A percentile compares a stretch with the other conserved stretches of the same genome.
phyloP scores from a whole-genome alignment of 2,329 filamentous ascomycete species.

The Magnaporthales sp. region DNA sequence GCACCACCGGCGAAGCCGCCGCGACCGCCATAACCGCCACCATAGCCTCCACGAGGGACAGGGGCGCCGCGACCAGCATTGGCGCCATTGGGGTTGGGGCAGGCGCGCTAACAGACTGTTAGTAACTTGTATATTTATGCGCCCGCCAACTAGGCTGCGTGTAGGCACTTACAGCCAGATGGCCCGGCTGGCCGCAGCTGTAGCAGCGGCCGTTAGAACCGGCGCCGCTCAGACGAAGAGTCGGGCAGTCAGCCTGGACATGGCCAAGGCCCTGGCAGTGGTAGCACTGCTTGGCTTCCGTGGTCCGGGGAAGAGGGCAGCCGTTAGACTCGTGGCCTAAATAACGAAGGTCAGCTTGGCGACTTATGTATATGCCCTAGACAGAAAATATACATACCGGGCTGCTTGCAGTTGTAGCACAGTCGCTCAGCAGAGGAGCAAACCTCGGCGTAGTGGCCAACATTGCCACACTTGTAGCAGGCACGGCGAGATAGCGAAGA shows the following conservation, averaged over 20 bases:
- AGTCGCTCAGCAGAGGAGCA: slow-evolving; percentile 97
- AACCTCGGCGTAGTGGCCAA: slow-evolving; percentile 77
- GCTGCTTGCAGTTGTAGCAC: slow-evolving; percentile 86
- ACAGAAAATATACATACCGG: not conserved
- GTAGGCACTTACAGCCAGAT: slow-evolving; percentile 64
- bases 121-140: not conserved
- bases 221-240: slow-evolving; percentile 79
- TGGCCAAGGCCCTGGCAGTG: slow-evolving; percentile 98
- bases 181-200: slow-evolving; percentile 87
- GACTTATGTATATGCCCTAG: slow-evolving; percentile 56
- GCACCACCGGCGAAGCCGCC: slow-evolving; percentile 67
- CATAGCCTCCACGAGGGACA: slow-evolving; percentile 56
- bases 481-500: slow-evolving; percentile 74
- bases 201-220: slow-evolving; percentile 86
- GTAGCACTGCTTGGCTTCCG: slow-evolving; percentile 99
- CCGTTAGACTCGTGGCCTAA: slow-evolving; percentile 92
- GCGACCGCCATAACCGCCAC: slow-evolving; percentile 50
- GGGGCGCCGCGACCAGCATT: slow-evolving; percentile 58
- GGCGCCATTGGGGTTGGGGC: slow-evolving; percentile 62
- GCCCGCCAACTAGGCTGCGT: not conserved
- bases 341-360: slow-evolving; percentile 33
- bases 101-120: slow-evolving; percentile 55
- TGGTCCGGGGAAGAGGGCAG: slow-evolving; percentile 92
- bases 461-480: slow-evolving; percentile 78
- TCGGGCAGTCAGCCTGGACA: slow-evolving; percentile 98